Evolutionary conservation across 2,329 filamentous ascomycete genomes (phyloP).

Genomic region (Chrysosporium queenslandicum): DNA sequence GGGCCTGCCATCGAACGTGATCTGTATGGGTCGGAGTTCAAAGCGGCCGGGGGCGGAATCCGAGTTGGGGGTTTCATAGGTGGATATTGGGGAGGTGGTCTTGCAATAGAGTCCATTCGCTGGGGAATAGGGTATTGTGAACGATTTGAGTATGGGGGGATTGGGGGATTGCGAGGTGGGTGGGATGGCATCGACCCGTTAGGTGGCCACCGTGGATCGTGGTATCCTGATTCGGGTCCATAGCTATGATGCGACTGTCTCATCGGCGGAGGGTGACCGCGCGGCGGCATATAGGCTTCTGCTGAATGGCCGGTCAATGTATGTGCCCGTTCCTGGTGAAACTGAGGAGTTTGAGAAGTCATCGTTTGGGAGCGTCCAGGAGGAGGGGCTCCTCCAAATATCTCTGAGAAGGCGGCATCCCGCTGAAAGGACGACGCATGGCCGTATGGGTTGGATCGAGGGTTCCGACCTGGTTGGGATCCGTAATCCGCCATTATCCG

Average conservation of each 20-base stretch:
- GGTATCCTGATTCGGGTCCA: constrained; percentile 33
- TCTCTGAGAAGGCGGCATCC: constrained; percentile 91
- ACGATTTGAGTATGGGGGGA: constrained; percentile 52
- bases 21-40: constrained; percentile 77
- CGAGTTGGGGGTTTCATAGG: constrained; percentile 51
- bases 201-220: constrained; percentile 29
- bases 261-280: constrained; percentile 25
- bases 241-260: constrained; percentile 40
- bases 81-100: constrained; percentile 43
- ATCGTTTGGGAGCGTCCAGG: constrained; percentile 90
- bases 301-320: constrained; percentile 57
- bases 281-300: constrained; percentile 36
- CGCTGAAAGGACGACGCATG: constrained; percentile 55
- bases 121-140: constrained; percentile 63
- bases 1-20: constrained; percentile 84
- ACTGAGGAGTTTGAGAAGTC: constrained; percentile 63
- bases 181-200: constrained; percentile 23
- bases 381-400: constrained; percentile 80
- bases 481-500: constrained; percentile 53
- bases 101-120: constrained; percentile 54
- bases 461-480: constrained; percentile 51
- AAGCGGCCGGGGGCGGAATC: constrained; percentile 54
- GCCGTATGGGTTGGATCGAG: constrained; percentile 45
- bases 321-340: constrained; percentile 60
- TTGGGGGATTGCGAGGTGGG: constrained; percentile 18